phyloP scores from a whole-genome alignment of 768 basidiomycete species.

The Tricholoma sp. region DNA sequence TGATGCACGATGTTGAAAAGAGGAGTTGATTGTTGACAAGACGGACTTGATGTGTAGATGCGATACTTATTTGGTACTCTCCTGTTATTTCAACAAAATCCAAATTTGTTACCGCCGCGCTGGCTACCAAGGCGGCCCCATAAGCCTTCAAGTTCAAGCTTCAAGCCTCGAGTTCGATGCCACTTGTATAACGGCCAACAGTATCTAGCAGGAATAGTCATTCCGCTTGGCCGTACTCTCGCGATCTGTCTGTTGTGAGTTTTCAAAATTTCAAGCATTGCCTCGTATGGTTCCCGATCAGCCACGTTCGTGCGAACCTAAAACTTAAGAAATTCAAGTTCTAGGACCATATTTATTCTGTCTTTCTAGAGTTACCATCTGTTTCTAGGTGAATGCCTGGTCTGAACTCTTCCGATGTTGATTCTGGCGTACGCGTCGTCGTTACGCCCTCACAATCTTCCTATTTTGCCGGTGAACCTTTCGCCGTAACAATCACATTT shows the following conservation, averaged over 20 bases:
- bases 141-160: no score
- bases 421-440: constrained; percentile 59
- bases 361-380: background rate
- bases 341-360: background rate
- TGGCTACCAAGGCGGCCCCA: no score
- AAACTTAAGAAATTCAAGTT: background rate
- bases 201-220: no score
- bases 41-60: no score
- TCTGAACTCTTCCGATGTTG: constrained; percentile 23
- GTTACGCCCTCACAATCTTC: constrained; percentile 81
- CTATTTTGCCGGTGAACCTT: constrained; percentile 89
- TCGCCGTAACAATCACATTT: constrained; percentile 82
- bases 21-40: no score
- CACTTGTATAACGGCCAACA: no score
- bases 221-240: background rate
- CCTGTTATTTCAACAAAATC: no score
- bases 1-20: no score
- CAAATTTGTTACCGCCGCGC: no score
- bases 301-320: background rate
- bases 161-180: no score
- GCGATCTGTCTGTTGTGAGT: background rate
- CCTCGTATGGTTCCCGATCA: background rate
- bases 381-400: constrained; percentile 16
- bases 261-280: background rate
- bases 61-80: no score